Evolutionary conservation across 345 rosid species (phyloP), one percentile per base, ranked within the genome.

Genomic region (Pugionium cornutum): DNA sequence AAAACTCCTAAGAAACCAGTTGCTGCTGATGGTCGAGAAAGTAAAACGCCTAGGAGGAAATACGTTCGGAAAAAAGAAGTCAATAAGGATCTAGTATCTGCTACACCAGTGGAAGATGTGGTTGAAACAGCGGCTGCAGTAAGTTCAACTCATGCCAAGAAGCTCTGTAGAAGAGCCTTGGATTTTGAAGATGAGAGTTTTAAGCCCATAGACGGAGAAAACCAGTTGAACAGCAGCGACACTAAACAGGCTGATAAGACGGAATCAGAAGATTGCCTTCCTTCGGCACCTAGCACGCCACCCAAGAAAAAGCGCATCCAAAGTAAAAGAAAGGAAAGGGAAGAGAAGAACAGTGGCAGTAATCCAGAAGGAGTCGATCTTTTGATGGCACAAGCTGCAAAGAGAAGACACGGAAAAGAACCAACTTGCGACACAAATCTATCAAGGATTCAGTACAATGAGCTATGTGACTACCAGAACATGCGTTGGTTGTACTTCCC

Each of bases 81-180:
- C 18, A 32, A 35, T 7, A 73, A 80, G 48, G 65, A 53, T 49
- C 29, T 73, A 43, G 67, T 70, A 47, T 40, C 64, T 25, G 63
- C 67, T 11, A 67, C 69, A 3, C 72, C 83, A 2, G 54, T 34
- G 37, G 81, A 79, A 73, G 60, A 68, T 68, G 64, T 43, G 37
- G 71, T 74, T 43, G 82, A 70, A 65, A 7, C 83, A 53, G 53
- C 53, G 28, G 74, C 58, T 73, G 68, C 46, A 53, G 64, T 68
- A 68, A 55, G 54, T 43, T 46, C 61, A 9, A 52, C 53, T 49
- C 75, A 37, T 28, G 55, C 69, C 27, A 83, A 75, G 74, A 84
- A 67, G 59, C 53, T 82, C 32, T 84, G 95, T 64, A 83, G 83
- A 73, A 77, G 83, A 66, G 76, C 79, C 42, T 80, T 89, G 66